A percentile compares a stretch with the other conserved stretches of the same genome.
Conservation (phyloP, 169 alveolate genomes). For the Eimeria falciformis region DNA sequence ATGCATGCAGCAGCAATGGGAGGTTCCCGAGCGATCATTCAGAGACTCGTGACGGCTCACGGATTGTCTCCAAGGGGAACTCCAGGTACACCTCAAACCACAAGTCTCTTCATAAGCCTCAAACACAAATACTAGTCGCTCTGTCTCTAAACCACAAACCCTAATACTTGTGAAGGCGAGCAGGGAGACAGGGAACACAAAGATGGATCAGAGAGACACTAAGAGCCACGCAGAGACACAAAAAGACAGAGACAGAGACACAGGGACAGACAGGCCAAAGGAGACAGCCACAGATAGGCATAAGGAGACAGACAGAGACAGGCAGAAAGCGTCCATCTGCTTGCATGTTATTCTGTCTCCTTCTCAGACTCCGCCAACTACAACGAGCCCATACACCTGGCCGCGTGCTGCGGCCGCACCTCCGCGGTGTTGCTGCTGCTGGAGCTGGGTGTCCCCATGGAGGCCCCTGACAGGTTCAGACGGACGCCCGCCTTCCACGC, state of each 20-base stretch:
- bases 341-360: neutral
- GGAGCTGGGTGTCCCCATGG: constrained; percentile 5
- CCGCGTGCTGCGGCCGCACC: constrained; percentile 10
- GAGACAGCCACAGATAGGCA: no score
- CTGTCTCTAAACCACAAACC: no score
- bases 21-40: constrained; percentile 36
- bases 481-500: constrained; percentile 31
- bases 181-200: no score
- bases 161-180: no score
- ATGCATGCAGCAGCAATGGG: constrained; percentile 69
- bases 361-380: constrained; percentile 10
- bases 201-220: no score
- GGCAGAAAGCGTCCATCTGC: no score
- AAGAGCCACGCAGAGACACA: no score
- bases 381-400: constrained; percentile 30
- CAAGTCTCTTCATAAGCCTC: no score
- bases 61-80: constrained; percentile 22
- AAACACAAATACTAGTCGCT: no score
- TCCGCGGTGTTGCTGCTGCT: neutral
- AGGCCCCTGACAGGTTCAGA: neutral
- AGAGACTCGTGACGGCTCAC: constrained; percentile 13
- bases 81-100: constrained; percentile 14
- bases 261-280: no score
- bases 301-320: no score
- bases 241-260: no score